Base-by-base conservation (phyloP, 2,329 filamentous ascomycete genomes). In the Cladosporium sp. region DNA sequence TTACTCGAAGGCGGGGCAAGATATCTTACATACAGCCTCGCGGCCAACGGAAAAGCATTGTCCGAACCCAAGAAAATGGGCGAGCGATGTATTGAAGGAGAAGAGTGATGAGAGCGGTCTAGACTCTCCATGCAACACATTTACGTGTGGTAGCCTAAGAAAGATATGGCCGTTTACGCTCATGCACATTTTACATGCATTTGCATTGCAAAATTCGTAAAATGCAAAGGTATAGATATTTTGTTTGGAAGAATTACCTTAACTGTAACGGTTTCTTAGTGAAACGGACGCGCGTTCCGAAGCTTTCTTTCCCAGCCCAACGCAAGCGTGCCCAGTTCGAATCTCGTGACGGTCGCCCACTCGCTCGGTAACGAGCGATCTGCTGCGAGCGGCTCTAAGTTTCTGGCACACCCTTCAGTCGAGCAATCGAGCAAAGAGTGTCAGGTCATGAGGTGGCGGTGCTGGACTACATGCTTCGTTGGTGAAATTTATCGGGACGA, bases 361-460 rank as follows among this genome's bases (percentile, higher is more conserved):
- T 78, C 76, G 73, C 70, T 64, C 72, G 73, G 76, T 70, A 78
- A 73, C 74, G 72, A 68, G 69, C 72, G 76, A 78, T 68, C n/a
- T 57, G 75, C 70, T 77, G 61, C 50, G 70, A 59, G 64, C 63
- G 67, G 66, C 70, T 69, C 59, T 79, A 75, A 78, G 76, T 69
- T 60, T 68, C 74, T 77, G 73, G 69, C 72, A 65, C 64, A 78
- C 57, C 54, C 74, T 77, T 76, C 73, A 79, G 76, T 72, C 74
- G 76, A 78, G 76, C 67, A 74, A 79, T 78, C 76, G 73, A 74
- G 75, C 76, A 79, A 74, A 77, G 74, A 72, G 63, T 66, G 66
- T 67, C 72, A 70, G 74, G 72, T 73, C 75, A 74, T 70, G 69
- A 67, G 69, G 68, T 76, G 75, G 76, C 75, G 75, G 70, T 65